Base-by-base conservation (phyloP, 2,329 filamentous ascomycete species). In the Epichloe gansuensis region DNA sequence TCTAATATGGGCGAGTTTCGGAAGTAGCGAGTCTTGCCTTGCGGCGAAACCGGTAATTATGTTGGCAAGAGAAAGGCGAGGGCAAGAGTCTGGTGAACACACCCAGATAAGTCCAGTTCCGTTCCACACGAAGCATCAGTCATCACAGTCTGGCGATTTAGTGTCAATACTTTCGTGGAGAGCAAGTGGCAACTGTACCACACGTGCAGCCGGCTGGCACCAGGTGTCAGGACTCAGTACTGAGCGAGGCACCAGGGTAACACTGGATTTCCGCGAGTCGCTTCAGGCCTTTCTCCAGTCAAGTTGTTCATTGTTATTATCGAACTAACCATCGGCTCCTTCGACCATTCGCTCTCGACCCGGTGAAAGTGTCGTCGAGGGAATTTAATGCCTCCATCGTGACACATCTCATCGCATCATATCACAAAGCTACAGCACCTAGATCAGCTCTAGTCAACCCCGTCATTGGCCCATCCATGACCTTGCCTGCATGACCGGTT, bases 11-110 rank as follows among this genome's bases (percentile, higher is more conserved):
- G 23, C 38, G 13, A 40, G 17, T 31, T 36, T 34, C 25, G 49
- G 49, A 51, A 51, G 49, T 34, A 45, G 42, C 49, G 49, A 51
- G 36, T 38, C 21, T 50, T 12, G 34, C 45, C 7, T 39, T 21
- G 49, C 21, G 11, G 13, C 21, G 42, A 27, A 39, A 31, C 4
- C 17, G 34, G 41, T 36, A 17, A 2, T 3, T 9, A 44, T 44
- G 8, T 6, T 44, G 12, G 39, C 34, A 23, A 34, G 13, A n/a
- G 21, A 13, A 27, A 44, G 21, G 40, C 31, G 25, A 34, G 39
- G 27, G n/a, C 40, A 25, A 27, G 41, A 25, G 39, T 23, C 23
- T 21, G 9, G 23, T 21, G 13, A 43, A 5, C 3, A 13, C 5
- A 41, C 25, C 27, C 27, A 15, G 21, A 4, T 13, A n/a, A 13